Conservation (phyloP, 768 basidiomycete species). For the Xanthoconium stramineum region DNA sequence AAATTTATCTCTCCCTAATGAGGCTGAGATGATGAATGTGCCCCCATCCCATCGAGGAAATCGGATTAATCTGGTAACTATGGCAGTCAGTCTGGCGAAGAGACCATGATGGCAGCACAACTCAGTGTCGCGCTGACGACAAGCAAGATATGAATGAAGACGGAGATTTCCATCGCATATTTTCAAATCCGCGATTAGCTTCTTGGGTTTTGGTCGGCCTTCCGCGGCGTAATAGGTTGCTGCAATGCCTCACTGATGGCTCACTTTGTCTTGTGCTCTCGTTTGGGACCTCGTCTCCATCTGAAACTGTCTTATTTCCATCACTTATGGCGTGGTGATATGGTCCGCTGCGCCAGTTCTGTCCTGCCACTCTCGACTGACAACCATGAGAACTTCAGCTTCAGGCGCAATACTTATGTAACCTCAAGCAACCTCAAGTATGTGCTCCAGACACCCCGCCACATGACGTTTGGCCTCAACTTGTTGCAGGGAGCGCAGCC, state of each 20-base stretch:
- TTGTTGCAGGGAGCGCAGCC: no score
- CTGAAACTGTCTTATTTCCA: constrained; percentile 7
- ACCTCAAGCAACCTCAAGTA: neutral
- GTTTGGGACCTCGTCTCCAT: constrained; percentile 11
- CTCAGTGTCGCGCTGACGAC: constrained; percentile 10
- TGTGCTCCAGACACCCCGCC: neutral
- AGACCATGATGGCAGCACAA: neutral
- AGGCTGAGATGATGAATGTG: constrained; percentile 1
- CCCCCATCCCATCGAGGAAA: neutral
- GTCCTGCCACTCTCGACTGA: constrained; percentile 3
- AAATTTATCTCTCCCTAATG: constrained; percentile 6
- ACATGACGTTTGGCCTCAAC: no score
- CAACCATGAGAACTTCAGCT: constrained; percentile 1
- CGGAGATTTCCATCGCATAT: constrained; percentile 4
- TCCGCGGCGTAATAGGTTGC: constrained; percentile 20
- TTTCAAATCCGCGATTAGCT: constrained; percentile 4
- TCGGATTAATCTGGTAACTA: neutral
- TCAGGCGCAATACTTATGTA: no score
- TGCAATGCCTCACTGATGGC: neutral
- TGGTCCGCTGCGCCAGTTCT: no score
- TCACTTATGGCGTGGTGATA: neutral
- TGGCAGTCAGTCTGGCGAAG: neutral
- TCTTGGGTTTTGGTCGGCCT: constrained; percentile 19
- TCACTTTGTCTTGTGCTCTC: constrained; percentile 1
- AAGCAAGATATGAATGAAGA: neutral